Evolutionary conservation across 345 rosid genomes (phyloP), one percentile per base, ranked within the genome.

Genomic region (Heritiera littoralis): DNA sequence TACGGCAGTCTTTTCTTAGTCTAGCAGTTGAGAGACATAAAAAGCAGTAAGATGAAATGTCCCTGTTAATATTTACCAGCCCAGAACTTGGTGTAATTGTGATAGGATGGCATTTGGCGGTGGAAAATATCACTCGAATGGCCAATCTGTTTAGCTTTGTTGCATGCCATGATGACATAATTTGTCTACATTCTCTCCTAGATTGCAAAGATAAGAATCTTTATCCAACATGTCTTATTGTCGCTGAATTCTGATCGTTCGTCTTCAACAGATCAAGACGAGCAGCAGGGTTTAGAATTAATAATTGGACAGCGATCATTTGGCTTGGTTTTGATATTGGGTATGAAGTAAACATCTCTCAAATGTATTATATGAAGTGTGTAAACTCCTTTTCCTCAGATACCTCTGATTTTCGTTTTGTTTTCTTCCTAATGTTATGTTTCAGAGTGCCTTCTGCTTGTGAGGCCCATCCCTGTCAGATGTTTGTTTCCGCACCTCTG

Each of bases 261-360:
- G 41, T 80, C 10, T 76, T 30, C 6, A 59, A 59, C 82, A 84
- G 89, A 69, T 78, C 79, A 78, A 78, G 85, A 46, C 77, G 12
- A 80, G 61, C 80, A 77, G 35, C 66, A 59, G 72, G 77, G 56
- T 48, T 45, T 83, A 74, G 80, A 74, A 54, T 78, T 78, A 54
- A 49, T 80, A 61, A 67, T n/a, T 23, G 15, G 20, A 17, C 69
- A 30, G 38, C 61, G 41, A 30, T 43, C 58, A 28, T 75, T 58
- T 14, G 14, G 14, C 28, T 59, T 43, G 12, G 20, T 2, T 59
- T 75, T 60, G 9, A n/a, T 40, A 11, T 74, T 38, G 30, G 77
- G 66, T 56, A 56, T 3, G 32, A 38, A n/a, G 66, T 58, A 20
- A 40, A 56, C 66, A 7, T 20, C 66, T 60, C 20, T 45, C 64